Evolutionary conservation across 805 yeast genomes (phyloP).

Genomic region (Pichia sporocuriosa): DNA sequence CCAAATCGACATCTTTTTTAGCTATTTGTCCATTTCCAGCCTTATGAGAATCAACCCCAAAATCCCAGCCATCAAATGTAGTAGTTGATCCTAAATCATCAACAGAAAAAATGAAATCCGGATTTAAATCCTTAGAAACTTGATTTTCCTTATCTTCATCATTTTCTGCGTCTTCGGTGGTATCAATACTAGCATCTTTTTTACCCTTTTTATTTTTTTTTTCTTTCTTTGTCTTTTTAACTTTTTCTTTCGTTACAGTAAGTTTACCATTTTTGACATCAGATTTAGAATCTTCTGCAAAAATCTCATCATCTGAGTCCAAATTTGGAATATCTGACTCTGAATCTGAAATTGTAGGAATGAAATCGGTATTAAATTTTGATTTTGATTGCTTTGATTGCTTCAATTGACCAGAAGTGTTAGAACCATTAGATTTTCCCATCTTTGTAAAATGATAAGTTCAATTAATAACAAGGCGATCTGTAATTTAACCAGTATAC

Average conservation of each 20-base stretch:
- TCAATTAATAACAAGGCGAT: too few species aligned
- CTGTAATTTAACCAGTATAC: too few species aligned
- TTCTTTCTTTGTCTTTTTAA: slow-evolving; percentile 1
- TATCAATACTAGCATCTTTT: slow-evolving; percentile 11
- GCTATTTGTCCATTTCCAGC: slow-evolving; percentile 12
- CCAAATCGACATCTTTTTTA: slow-evolving; percentile 72
- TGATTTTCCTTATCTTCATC: slow-evolving; percentile 31
- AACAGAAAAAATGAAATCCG: slow-evolving; percentile 63
- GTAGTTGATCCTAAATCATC: slow-evolving; percentile 33
- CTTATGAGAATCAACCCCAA: slow-evolving; percentile 39
- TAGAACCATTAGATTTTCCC: too few species aligned
- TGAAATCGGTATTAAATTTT: slow-evolving; percentile 40
- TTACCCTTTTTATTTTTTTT: slow-evolving; percentile 9
- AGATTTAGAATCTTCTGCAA: slow-evolving; percentile 14
- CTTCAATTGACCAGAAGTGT: too few species aligned
- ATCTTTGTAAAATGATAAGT: too few species aligned
- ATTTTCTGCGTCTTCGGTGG: slow-evolving; percentile 1
- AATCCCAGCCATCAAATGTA: slow-evolving; percentile 78
- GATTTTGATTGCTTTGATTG: too few species aligned
- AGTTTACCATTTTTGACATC: background rate
- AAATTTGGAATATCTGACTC: slow-evolving; percentile 53
- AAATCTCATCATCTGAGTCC: slow-evolving; percentile 29
- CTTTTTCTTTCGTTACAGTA: background rate
- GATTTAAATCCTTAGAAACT: slow-evolving; percentile 55
- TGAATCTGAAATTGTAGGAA: slow-evolving; percentile 70